A percentile compares a stretch with the other conserved stretches of the same genome.
Evolutionary conservation across 2,329 filamentous ascomycete species (phyloP).

Genomic region (Microsporum ferrugineum): DNA sequence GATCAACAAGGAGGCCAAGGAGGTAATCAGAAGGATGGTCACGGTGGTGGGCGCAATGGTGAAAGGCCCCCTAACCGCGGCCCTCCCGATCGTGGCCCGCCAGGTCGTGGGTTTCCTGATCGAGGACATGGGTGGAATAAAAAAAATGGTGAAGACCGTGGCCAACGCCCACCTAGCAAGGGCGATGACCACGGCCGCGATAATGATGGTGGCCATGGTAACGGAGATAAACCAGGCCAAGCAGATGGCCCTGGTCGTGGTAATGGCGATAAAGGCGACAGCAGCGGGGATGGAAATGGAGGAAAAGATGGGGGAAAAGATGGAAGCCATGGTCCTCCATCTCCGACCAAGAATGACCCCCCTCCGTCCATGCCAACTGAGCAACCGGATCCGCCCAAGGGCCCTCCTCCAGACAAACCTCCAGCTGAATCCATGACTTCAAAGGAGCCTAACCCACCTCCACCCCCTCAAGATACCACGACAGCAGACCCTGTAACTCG

Average conservation of each 20-base stretch:
- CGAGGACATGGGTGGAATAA: neutral
- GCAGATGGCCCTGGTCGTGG: too few species aligned
- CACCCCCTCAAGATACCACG: neutral
- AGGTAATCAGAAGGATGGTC: neutral
- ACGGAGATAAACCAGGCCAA: neutral
- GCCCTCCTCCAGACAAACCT: neutral
- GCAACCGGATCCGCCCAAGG: neutral
- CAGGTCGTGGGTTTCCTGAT: neutral
- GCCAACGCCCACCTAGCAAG: neutral
- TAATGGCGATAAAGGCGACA: neutral
- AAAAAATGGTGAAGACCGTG: neutral
- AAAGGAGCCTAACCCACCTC: neutral
- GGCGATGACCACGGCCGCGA: neutral
- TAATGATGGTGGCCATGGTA: neutral
- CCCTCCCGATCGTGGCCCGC: neutral
- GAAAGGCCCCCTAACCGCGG: too few species aligned
- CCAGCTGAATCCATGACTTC: neutral
- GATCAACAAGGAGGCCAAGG: neutral
- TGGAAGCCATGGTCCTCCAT: too few species aligned
- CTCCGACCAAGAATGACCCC: neutral
- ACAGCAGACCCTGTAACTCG: neutral
- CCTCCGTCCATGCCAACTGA: neutral
- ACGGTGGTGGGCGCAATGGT: neutral
- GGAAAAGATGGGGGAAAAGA: neutral
- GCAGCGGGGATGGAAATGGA: neutral